Percentiles rank a stretch among this genome's conserved stretches.
These are phyloP conservation scores for Quercus lobata DNA, from an alignment of 331 rosid species.

Conservation along the genomic window DNA sequence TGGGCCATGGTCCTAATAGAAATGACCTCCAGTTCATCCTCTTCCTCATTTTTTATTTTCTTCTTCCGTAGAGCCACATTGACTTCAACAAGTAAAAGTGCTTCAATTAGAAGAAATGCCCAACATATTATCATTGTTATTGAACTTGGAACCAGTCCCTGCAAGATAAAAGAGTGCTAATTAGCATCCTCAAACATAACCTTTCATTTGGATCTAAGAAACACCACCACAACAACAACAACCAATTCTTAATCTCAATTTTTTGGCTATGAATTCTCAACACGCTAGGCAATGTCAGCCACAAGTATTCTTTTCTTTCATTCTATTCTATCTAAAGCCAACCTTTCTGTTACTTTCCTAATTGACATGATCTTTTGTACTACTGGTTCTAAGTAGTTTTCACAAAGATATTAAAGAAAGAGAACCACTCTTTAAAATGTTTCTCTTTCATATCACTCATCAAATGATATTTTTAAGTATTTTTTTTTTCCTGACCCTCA, in stretches of 20 bases:
- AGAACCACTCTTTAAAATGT: background rate
- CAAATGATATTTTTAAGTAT: no score
- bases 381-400: background rate
- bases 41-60: slow-evolving; percentile 24
- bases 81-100: slow-evolving; percentile 60
- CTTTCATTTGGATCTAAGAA: no score
- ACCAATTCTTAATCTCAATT: no score
- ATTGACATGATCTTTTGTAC: no score
- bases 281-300: no score
- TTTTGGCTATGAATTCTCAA: no score
- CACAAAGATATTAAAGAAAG: background rate
- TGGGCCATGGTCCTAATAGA: slow-evolving; percentile 78
- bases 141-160: slow-evolving; percentile 80
- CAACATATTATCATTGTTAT: slow-evolving; percentile 54
- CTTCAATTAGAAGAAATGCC: slow-evolving; percentile 65
- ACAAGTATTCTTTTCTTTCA: no score
- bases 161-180: background rate
- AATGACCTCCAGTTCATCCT: slow-evolving; percentile 48
- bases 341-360: no score
- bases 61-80: slow-evolving; percentile 56
- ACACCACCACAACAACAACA: no score
- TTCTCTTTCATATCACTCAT: background rate
- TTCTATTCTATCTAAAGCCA: no score
- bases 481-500: no score
- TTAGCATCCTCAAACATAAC: no score